Percentiles rank a stretch among this genome's conserved stretches.
phyloP scores from a whole-genome alignment of 2,329 filamentous ascomycete species.

The Aspergillus ochraceoroseus region DNA sequence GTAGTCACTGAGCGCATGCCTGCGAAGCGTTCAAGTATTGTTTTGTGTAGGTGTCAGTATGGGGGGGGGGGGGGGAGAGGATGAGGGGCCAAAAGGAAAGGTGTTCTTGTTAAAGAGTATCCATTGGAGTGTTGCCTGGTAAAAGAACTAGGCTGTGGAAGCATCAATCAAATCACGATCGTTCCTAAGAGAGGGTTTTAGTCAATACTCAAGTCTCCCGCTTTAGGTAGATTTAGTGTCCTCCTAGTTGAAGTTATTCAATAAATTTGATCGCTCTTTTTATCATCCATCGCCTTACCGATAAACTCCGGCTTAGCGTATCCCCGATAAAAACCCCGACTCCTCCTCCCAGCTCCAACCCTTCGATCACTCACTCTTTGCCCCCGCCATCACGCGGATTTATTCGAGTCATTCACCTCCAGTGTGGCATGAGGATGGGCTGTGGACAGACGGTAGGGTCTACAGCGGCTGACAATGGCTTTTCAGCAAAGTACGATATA shows the following conservation, averaged over 20 bases:
- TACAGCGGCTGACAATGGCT: slow-evolving; percentile 30
- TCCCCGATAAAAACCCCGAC: background rate
- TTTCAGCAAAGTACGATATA: slow-evolving; percentile 29
- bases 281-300: background rate
- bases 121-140: background rate
- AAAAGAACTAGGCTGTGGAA: background rate
- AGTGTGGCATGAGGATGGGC: slow-evolving; percentile 23
- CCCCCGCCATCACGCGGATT: background rate
- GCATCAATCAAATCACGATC: too few species aligned
- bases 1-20: slow-evolving; percentile 22
- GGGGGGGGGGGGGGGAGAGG: too few species aligned
- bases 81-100: background rate
- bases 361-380: slow-evolving; percentile 1
- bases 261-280: slow-evolving; percentile 2
- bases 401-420: slow-evolving; percentile 1
- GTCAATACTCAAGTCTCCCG: too few species aligned
- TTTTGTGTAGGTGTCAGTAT: slow-evolving; percentile 1
- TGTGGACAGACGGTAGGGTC: slow-evolving; percentile 20
- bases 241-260: too few species aligned
- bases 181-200: too few species aligned
- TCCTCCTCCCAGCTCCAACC: background rate
- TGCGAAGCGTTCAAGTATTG: background rate
- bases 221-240: too few species aligned
- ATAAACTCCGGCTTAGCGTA: slow-evolving; percentile 11
- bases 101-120: background rate